Percentiles rank a stretch among this genome's conserved stretches.
Evolutionary conservation across 257 asterid genomes (phyloP).

Genomic region (Handroanthus guayacan): DNA sequence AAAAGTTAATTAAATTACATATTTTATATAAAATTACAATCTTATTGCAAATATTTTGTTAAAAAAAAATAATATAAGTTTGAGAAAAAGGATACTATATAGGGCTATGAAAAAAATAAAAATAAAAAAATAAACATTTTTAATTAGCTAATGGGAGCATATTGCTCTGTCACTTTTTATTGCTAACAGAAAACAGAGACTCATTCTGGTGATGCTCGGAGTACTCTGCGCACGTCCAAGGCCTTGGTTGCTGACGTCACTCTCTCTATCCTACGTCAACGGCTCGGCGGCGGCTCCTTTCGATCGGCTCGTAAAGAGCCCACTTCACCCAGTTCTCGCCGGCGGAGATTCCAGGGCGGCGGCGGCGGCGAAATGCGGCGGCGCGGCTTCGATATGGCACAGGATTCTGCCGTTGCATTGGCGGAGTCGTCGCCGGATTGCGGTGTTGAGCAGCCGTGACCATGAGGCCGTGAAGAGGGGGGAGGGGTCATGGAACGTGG

Average conservation of each 20-base stretch:
- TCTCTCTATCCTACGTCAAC: slow-evolving; percentile 52
- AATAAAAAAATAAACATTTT: background rate
- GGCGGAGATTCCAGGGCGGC: slow-evolving; percentile 13
- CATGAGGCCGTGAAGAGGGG: slow-evolving; percentile 54
- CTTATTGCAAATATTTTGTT: too few relatives aligned
- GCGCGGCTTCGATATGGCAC: slow-evolving; percentile 78
- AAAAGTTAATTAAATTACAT: too few relatives aligned
- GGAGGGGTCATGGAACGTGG: slow-evolving; percentile 92
- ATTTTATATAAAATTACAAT: too few relatives aligned
- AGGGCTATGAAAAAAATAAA: background rate
- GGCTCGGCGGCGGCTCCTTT: slow-evolving; percentile 50
- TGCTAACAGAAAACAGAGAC: background rate
- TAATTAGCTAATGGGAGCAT: background rate
- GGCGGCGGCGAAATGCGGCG: slow-evolving; percentile 33
- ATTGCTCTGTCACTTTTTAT: background rate
- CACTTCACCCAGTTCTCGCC: slow-evolving; percentile 13
- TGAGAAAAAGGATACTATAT: too few relatives aligned
- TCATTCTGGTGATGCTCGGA: slow-evolving; percentile 77
- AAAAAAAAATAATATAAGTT: too few relatives aligned
- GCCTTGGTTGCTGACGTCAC: slow-evolving; percentile 61
- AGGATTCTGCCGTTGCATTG: slow-evolving; percentile 66
- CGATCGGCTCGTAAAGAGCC: slow-evolving; percentile 43
- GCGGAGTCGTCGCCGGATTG: slow-evolving; percentile 45
- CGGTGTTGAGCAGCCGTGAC: slow-evolving; percentile 51
- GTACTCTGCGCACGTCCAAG: slow-evolving; percentile 75